Conservation (phyloP, 345 rosid species). For the Limnanthes douglasii region DNA sequence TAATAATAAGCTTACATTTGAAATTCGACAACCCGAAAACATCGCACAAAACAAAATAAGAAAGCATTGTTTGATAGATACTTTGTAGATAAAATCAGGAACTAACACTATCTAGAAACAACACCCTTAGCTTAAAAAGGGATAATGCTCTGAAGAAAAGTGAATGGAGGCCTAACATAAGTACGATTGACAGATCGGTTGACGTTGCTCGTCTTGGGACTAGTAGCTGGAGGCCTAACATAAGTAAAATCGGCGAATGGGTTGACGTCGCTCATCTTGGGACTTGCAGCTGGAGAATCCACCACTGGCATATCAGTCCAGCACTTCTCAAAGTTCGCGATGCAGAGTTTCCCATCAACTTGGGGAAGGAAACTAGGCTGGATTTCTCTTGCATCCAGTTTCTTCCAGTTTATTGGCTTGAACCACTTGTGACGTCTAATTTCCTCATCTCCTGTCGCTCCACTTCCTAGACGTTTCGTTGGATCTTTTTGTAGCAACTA, state of each 20-base stretch:
- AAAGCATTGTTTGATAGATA: no score
- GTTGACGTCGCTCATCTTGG: constrained; percentile 21
- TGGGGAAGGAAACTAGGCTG: constrained; percentile 36
- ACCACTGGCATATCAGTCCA: constrained; percentile 35
- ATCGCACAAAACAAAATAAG: no score
- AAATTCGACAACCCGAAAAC: no score
- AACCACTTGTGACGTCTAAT: constrained; percentile 39
- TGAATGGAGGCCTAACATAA: constrained; percentile 52
- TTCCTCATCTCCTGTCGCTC: constrained; percentile 24
- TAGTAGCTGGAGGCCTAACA: constrained; percentile 23
- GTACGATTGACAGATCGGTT: constrained; percentile 60
- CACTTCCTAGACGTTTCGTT: constrained; percentile 33
- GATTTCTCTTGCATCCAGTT: constrained; percentile 28
- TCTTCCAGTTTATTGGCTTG: constrained; percentile 31
- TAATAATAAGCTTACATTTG: no score
- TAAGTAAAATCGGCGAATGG: constrained; percentile 31
- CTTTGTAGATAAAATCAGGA: no score
- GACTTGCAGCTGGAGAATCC: constrained; percentile 40
- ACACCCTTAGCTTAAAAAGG: no score
- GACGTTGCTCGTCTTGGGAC: constrained; percentile 24
- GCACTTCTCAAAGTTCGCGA: constrained; percentile 31
- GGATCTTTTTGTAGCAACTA: constrained; percentile 57
- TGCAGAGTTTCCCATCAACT: constrained; percentile 34
- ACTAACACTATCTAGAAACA: no score
- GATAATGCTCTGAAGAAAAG: constrained; percentile 26